Percentiles rank a stretch among this genome's conserved stretches.
Evolutionary conservation across 2,329 filamentous ascomycete species (phyloP).

Genomic region (Fusarium torreyae): DNA sequence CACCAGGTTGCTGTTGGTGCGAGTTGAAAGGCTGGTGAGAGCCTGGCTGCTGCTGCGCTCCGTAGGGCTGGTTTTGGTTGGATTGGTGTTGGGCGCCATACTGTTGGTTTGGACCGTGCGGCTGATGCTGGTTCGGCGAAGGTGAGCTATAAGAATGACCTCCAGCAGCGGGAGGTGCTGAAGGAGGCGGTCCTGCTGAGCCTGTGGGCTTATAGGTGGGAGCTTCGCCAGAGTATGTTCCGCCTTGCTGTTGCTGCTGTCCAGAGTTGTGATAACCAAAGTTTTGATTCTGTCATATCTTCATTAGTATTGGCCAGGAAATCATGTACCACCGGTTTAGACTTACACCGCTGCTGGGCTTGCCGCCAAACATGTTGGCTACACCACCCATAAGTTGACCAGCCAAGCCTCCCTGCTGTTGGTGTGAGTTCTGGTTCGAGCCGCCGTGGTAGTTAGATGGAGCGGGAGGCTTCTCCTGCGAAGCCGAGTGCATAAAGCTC

Average conservation of each 20-base stretch:
- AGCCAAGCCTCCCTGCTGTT: constrained; percentile 64
- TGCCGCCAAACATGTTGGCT: constrained; percentile 67
- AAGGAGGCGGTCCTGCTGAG: constrained; percentile 48
- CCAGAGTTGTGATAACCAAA: constrained; percentile 75
- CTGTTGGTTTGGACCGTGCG: constrained; percentile 29
- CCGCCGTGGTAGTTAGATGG: constrained; percentile 66
- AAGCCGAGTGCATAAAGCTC: constrained; percentile 66
- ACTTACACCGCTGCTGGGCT: constrained; percentile 57
- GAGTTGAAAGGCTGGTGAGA: constrained; percentile 26
- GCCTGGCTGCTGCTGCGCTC: constrained; percentile 42
- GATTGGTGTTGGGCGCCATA: constrained; percentile 31
- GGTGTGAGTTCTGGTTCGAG: constrained; percentile 57
- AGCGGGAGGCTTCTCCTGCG: constrained; percentile 61
- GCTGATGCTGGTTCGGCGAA: constrained; percentile 50
- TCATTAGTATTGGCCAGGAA: constrained; percentile 27
- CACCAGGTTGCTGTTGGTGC: constrained; percentile 47
- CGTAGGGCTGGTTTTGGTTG: constrained; percentile 17
- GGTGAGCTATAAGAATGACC: constrained; percentile 50
- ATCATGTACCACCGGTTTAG: background rate
- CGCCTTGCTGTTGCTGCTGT: constrained; percentile 54
- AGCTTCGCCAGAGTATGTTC: constrained; percentile 71
- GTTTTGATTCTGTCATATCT: constrained; percentile 62
- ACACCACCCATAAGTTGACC: constrained; percentile 70
- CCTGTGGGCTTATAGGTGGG: constrained; percentile 63
- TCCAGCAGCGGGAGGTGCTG: constrained; percentile 45